These are phyloP conservation scores for Plantago coronopus DNA, from an alignment of 305 asterid species.

Conservation along the genomic window DNA sequence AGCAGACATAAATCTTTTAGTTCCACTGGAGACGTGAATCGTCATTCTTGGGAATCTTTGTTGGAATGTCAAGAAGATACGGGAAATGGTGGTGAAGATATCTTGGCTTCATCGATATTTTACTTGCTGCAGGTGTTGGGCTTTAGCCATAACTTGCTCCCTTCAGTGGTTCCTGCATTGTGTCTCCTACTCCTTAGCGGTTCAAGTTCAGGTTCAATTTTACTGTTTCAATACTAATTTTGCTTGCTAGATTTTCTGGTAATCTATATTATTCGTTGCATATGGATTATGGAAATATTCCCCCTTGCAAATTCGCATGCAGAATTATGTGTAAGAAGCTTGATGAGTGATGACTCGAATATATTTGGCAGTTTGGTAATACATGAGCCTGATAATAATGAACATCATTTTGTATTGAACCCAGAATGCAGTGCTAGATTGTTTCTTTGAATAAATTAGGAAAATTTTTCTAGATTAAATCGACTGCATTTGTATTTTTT, in stretches of 20 bases:
- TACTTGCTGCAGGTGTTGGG: constrained; percentile 62
- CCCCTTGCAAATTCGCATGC: too few relatives aligned
- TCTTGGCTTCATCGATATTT: constrained; percentile 55
- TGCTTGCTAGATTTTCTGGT: too few relatives aligned
- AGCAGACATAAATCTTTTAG: constrained; percentile 22
- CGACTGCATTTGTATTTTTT: neutral
- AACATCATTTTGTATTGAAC: neutral
- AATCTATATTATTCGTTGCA: too few relatives aligned
- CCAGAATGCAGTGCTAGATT: neutral
- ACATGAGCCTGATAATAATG: too few relatives aligned
- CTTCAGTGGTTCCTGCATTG: constrained; percentile 71
- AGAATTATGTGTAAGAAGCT: too few relatives aligned
- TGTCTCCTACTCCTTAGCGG: constrained; percentile 52
- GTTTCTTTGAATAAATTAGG: neutral
- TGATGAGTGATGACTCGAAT: too few relatives aligned
- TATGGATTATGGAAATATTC: too few relatives aligned
- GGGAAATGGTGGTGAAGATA: constrained; percentile 32
- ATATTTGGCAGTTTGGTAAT: too few relatives aligned
- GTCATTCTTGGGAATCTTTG: constrained; percentile 43
- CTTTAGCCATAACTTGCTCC: constrained; percentile 46
- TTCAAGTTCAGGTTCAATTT: constrained; percentile 50
- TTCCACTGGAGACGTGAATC: constrained; percentile 32
- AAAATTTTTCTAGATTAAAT: constrained; percentile 1
- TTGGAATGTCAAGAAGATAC: constrained; percentile 33
- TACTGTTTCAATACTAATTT: neutral